Evolutionary conservation across 768 basidiomycete genomes (phyloP).

Genomic region (Lactarius hengduanensis): DNA sequence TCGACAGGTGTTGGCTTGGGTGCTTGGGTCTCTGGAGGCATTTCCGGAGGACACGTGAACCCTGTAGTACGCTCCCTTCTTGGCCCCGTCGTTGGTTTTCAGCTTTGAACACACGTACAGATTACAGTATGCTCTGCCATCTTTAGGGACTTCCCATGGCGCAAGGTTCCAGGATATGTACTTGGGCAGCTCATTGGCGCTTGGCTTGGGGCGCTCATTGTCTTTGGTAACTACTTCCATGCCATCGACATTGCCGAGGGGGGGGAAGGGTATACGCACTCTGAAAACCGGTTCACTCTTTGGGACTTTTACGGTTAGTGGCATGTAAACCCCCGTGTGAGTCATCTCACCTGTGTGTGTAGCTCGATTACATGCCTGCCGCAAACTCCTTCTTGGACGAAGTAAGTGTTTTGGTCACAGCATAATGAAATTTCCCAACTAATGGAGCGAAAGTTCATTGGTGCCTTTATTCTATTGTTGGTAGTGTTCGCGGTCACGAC

Average conservation of each 20-base stretch:
- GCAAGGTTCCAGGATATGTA: conserved; percentile 72
- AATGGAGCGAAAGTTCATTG: conserved; percentile 46
- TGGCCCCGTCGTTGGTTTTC: background rate
- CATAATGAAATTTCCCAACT: background rate
- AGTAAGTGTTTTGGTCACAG: conserved; percentile 30
- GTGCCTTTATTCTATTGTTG: conserved; percentile 53
- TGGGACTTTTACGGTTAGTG: conserved; percentile 57
- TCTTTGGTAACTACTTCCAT: conserved; percentile 66
- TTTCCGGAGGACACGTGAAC: conserved; percentile 66
- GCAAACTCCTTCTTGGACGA: conserved; percentile 49
- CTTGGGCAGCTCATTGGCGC: conserved; percentile 62
- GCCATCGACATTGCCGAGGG: conserved; percentile 67
- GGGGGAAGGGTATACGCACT: conserved; percentile 51
- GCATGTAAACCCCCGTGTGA: conserved; percentile 7
- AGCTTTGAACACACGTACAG: conserved; percentile 34
- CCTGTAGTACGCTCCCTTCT: conserved; percentile 33
- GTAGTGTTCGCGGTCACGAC: conserved; percentile 55
- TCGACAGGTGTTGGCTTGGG: conserved; percentile 55
- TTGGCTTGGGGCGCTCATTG: conserved; percentile 52
- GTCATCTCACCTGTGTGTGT: background rate
- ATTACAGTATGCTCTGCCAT: conserved; percentile 69
- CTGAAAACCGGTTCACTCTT: conserved; percentile 58
- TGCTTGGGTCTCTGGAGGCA: conserved; percentile 62
- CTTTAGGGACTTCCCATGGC: conserved; percentile 75
- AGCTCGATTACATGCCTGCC: conserved; percentile 44